phyloP scores from a whole-genome alignment of 2,329 filamentous ascomycete species.

The Endocalyx cinctus region DNA sequence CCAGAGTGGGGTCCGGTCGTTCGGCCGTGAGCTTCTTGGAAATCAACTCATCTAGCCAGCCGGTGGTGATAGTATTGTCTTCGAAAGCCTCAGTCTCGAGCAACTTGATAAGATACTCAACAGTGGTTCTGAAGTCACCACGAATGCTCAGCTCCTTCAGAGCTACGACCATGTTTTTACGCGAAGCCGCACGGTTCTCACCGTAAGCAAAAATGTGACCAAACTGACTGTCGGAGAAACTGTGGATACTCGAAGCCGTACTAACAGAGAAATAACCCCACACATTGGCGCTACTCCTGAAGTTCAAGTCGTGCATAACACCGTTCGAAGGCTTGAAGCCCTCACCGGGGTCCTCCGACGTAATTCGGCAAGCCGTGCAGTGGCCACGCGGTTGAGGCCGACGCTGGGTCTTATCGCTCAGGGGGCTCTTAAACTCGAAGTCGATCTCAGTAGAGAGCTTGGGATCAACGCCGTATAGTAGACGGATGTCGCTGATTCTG shows the following conservation, averaged over 20 bases:
- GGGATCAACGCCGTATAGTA: conserved; percentile 93
- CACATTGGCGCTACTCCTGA: conserved; percentile 96
- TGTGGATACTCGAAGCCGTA: conserved; percentile 95
- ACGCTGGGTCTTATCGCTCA: conserved; percentile 78
- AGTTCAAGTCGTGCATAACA: conserved; percentile 99
- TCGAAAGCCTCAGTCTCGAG: conserved; percentile 97
- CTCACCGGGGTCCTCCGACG: conserved; percentile 96
- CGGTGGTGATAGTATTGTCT: conserved; percentile 98
- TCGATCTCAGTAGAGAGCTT: conserved; percentile 84
- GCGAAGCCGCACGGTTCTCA: conserved; percentile 90
- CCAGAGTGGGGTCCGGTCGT: conserved; percentile 86
- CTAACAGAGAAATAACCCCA: conserved; percentile 99
- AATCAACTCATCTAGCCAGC: conserved; percentile 98
- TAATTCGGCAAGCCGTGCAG: conserved; percentile 98
- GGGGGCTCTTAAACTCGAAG: conserved; percentile 89
- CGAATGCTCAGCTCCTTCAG: conserved; percentile 99
- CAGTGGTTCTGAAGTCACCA: conserved; percentile 97
- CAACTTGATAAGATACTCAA: conserved; percentile 98
- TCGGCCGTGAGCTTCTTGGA: conserved; percentile 96
- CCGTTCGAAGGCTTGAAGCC: conserved; percentile 99
- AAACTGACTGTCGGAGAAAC: conserved; percentile 98
- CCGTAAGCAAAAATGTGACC: conserved; percentile 99
- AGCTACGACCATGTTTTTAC: conserved; percentile 99
- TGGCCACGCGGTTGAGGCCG: conserved; percentile 92
- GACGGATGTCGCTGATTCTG: conserved; percentile 90